Evolutionary conservation across 208 protist species (phyloP).

Genomic region (Acanthamoeba healyi): DNA sequence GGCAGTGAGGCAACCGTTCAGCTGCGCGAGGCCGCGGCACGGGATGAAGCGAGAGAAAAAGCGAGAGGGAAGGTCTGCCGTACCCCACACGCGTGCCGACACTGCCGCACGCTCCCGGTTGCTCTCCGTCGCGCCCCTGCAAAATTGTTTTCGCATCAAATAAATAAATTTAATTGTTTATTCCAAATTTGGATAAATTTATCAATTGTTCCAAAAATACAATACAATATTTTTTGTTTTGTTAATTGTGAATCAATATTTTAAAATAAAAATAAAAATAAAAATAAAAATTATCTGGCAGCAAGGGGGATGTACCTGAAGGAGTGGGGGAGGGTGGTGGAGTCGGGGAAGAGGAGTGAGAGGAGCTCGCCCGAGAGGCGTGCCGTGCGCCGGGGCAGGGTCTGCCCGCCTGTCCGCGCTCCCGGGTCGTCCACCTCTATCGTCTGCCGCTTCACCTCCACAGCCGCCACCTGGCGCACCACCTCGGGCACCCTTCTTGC

Average conservation of each 20-base stretch:
- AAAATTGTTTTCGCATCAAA: neutral
- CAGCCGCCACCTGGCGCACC: neutral
- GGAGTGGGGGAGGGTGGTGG: neutral
- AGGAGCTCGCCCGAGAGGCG: neutral
- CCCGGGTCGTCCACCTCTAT: neutral
- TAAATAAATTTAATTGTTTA: neutral
- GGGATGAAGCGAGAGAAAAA: too few relatives aligned
- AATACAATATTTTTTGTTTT: too few relatives aligned
- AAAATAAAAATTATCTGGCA: neutral
- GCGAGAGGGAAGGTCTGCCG: neutral
- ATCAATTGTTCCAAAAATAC: neutral
- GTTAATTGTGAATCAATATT: too few relatives aligned
- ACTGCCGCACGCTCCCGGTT: neutral
- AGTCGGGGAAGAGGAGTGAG: neutral
- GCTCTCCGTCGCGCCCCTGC: neutral
- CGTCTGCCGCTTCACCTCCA: neutral
- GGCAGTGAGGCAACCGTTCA: too few relatives aligned
- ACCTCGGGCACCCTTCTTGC: conserved; percentile 3
- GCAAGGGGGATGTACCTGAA: neutral
- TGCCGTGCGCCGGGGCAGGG: neutral
- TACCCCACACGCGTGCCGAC: neutral
- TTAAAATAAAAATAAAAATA: neutral
- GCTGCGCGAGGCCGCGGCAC: too few relatives aligned
- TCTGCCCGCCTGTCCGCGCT: neutral
- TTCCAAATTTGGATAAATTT: neutral